Base-by-base conservation (phyloP, 305 asterid genomes). In the Fraxinus platypoda region DNA sequence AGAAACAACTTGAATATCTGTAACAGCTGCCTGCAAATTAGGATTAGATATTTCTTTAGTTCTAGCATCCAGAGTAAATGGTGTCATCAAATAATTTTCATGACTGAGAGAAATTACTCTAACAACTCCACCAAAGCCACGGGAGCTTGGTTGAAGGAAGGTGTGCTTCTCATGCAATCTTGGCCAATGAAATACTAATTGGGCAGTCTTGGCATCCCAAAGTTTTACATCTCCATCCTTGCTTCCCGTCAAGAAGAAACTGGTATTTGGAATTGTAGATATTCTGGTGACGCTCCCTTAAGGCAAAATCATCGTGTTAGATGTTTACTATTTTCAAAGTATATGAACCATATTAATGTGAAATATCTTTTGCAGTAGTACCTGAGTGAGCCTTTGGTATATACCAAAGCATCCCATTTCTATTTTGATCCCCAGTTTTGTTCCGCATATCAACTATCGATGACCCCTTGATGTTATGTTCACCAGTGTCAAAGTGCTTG, bases 371-470 rank as follows among this genome's bases (percentile, higher is more conserved):
- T 4, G 87, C 37, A 62, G 81, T 68, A 78, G 77, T 92, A 94
- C 99, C 99, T 85, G 98, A 86, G 91, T 97, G 99, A 87, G 99
- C 99, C 90, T 93, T 97, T 23, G 98, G 99, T 79, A 97, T 97
- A 87, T 97, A 97, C 99, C 99, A 97, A 68, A 97, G 97, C 99
- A 97, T 97, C 80, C 99, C 99, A 78, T 97, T 95, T 85, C 98
- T 90, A 89, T 97, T 97, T 85, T 94, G 99, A 87, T 94, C 99
- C 77, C 99, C 98, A 2, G 94, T 89, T 92, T 89, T 93, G 89
- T 88, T 90, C 80, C 81, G 90, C 91, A 89, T 90, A 81, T 93
- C 92, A 74, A 88, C 92, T 11, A 93, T 87, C 23, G 97, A 85
- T 80, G 97, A 86, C 64, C 89, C 81, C 81, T 88, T 86, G 73